phyloP scores from a whole-genome alignment of 2,329 filamentous ascomycete species.

The Fusarium zealandicum region DNA sequence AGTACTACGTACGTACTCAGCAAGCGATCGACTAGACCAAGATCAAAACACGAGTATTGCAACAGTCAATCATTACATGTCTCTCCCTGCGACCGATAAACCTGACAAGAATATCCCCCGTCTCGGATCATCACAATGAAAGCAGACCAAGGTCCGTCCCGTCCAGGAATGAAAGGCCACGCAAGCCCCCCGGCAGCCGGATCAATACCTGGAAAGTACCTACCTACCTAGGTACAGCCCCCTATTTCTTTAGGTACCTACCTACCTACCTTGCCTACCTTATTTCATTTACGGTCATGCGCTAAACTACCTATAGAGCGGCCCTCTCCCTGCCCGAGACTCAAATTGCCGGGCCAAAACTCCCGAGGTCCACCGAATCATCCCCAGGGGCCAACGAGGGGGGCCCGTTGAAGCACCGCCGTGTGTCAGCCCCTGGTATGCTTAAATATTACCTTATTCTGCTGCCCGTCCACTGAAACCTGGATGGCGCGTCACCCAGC shows the following conservation, averaged over 20 bases:
- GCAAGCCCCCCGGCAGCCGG: neutral
- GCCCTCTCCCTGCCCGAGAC: slow-evolving; percentile 4
- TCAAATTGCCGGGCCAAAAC: slow-evolving; percentile 7
- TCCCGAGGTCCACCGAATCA: too few species aligned
- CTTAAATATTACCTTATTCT: slow-evolving; percentile 43
- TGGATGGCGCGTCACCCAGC: neutral
- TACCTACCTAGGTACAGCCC: too few species aligned
- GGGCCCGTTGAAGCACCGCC: neutral
- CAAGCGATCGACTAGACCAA: too few species aligned
- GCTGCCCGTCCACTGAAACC: slow-evolving; percentile 26
- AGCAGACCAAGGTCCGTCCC: too few species aligned
- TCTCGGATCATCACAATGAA: too few species aligned
- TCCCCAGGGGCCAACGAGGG: slow-evolving; percentile 15
- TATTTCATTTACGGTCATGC: slow-evolving; percentile 4
- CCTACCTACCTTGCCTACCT: neutral
- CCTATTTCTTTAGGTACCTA: neutral
- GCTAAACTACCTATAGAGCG: too few species aligned
- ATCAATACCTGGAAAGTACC: neutral
- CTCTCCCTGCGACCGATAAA: too few species aligned
- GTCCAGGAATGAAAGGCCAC: neutral
- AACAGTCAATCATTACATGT: too few species aligned
- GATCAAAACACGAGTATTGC: too few species aligned
- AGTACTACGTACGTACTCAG: too few species aligned
- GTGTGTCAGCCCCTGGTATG: slow-evolving; percentile 34
- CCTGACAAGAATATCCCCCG: too few species aligned